Evolutionary conservation across 352 stramenopile species (phyloP), one percentile per base, ranked within the genome.

Genomic region (Globisporangium recalcitrans): DNA sequence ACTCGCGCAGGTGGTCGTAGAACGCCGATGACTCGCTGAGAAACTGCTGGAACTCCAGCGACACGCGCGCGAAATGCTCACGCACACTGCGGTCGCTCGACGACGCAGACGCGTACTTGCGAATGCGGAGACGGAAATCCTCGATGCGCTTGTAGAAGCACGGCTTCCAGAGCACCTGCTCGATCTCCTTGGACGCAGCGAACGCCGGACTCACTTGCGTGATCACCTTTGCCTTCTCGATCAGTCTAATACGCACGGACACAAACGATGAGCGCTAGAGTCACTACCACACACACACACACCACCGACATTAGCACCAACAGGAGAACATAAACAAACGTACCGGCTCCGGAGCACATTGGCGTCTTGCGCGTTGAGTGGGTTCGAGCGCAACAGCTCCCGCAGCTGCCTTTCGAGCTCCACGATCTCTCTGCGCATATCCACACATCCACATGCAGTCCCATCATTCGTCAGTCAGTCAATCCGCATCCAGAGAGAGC

Each of bases 131-230:
- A 9, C 88, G 87, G 57, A 96, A 96, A 60, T 92, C 82, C 59
- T 93, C 89, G 57, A 97, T 97, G 66, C 87, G 80, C 60, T 92
- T 92, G 68, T 97, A 97, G 62, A 95, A 95, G 66, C 88, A 96
- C 19, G 80, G 87, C 65, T 96, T 96, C 89, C 89, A 97, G 32
- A 96, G 74, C 60, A 82, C 82, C 53, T 90, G 80, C 60, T 94
- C 85, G 16, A 91, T 70, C 65, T 94, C 82, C 58, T 88, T 89
- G 19, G 62, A 36, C 14, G 81, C 81, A 19, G 82, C 81, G 53
- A 91, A 86, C 3, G 65, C 58, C 13, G 82, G 73, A n/a, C 75
- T 73, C 40, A 59, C 64, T 36, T 86, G 68, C 26, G 66, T 72
- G 22, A 91, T 62, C 16, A 61, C 48, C 47, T 70, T 75, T 27